Evolutionary conservation across 2,329 filamentous ascomycete species (phyloP), one percentile per base, ranked within the genome.

Genomic region (Pseudogymnoascus sp.): DNA sequence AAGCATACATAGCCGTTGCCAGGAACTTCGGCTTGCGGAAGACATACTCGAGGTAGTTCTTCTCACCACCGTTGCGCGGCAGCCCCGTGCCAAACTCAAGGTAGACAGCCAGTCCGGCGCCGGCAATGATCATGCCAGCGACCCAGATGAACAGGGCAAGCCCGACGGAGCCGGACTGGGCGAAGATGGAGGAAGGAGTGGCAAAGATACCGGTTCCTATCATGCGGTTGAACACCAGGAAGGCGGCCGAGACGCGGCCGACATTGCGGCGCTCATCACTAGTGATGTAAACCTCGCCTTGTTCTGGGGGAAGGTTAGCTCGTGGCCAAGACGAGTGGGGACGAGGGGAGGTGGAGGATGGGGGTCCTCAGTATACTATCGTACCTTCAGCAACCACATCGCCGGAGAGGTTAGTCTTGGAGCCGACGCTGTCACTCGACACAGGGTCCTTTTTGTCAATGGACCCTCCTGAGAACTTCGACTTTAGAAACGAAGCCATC

Each of bases 121-220:
- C 78, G 4, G 86, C 84, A 67, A 89, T 87, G 60, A 87, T 68
- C 75, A 83, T 83, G 26, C 85, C 86, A 1, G 77, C 77, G 1
- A 88, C 77, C 86, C 86, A 89, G 66, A 89, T 81, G 66, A 88
- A 79, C 22, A 88, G 77, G 0, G 84, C 78, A 0, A 88, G 77
- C 3, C 85, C 86, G n/a, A 86, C 80, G 64, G 82, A 85, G 63
- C 85, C 85, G 7, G 79, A 82, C 0, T 84, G 78, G 2, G 74
- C 69, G 61, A 88, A 77, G 66, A 88, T 86, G 41, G 80, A 78
- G 43, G 79, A 79, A 0, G 85, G 85, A 0, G 85, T 88, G 1
- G 85, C 83, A 68, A 88, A 88, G 73, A 89, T 88, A 66, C 86
- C 85, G 10, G 84, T 87, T 43, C 86, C 85, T 63, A 89, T 83